Conservation (phyloP, 129 eudicot genomes). For the Gnaphalium uliginosum region DNA sequence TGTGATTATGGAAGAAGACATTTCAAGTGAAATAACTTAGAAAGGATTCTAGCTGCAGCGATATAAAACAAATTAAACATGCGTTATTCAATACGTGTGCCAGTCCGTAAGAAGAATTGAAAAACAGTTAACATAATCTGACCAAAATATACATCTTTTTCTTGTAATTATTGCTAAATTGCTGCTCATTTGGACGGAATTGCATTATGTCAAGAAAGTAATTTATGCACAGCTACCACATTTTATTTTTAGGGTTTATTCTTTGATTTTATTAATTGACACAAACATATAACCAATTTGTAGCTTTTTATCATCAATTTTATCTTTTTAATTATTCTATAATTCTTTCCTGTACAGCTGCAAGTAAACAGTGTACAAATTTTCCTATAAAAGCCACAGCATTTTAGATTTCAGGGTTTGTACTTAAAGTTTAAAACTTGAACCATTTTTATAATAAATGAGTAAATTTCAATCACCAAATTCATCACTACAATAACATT, state of each 20-base stretch:
- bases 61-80: background rate
- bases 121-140: background rate
- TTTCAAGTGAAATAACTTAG: background rate
- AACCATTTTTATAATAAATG: too few relatives aligned
- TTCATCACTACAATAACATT: too few relatives aligned
- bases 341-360: background rate
- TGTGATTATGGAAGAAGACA: constrained; percentile 9
- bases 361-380: background rate
- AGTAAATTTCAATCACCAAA: too few relatives aligned
- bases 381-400: background rate
- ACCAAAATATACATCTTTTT: background rate
- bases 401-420: too few relatives aligned
- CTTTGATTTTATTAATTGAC: background rate
- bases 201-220: background rate
- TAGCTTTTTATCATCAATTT: background rate
- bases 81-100: constrained; percentile 1
- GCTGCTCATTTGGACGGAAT: background rate
- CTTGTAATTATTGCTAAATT: background rate
- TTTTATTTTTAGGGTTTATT: background rate
- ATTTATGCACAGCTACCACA: background rate
- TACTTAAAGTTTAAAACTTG: too few relatives aligned
- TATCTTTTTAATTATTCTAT: background rate
- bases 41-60: constrained; percentile 13
- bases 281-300: background rate
- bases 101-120: background rate